phyloP scores from a whole-genome alignment of 2,329 filamentous ascomycete genomes.

The Talaromyces sp. region DNA sequence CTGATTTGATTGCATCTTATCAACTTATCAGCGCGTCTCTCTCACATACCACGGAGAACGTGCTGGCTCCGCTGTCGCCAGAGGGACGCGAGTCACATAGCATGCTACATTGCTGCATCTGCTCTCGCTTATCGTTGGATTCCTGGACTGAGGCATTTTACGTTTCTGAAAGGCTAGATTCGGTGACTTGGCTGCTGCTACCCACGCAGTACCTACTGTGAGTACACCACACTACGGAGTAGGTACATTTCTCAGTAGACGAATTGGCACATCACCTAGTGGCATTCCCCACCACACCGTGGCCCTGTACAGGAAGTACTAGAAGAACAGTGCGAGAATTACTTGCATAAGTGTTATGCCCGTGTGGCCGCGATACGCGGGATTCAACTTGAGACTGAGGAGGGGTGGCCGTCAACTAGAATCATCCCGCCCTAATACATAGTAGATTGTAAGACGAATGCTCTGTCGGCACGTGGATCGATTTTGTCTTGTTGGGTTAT shows the following conservation, averaged over 20 bases:
- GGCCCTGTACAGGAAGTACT: not conserved
- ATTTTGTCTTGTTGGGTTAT: not conserved
- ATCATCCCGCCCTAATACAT: not conserved
- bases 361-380: constrained; percentile 1
- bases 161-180: not conserved
- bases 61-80: not conserved
- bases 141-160: not conserved
- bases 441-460: not conserved
- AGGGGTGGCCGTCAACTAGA: not conserved
- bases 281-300: not conserved
- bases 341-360: not conserved
- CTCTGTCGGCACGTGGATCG: constrained; percentile 4
- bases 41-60: not conserved
- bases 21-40: not conserved
- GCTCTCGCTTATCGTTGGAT: not conserved
- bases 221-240: not conserved
- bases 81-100: not conserved
- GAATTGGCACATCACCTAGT: not conserved
- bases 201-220: not conserved
- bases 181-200: not conserved
- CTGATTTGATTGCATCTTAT: constrained; percentile 7
- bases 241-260: not conserved
- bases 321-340: not conserved
- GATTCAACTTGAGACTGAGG: not conserved
- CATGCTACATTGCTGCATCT: not conserved